Evolutionary conservation across 805 yeast genomes (phyloP).

Genomic region (Torulaspora gathmanii): DNA sequence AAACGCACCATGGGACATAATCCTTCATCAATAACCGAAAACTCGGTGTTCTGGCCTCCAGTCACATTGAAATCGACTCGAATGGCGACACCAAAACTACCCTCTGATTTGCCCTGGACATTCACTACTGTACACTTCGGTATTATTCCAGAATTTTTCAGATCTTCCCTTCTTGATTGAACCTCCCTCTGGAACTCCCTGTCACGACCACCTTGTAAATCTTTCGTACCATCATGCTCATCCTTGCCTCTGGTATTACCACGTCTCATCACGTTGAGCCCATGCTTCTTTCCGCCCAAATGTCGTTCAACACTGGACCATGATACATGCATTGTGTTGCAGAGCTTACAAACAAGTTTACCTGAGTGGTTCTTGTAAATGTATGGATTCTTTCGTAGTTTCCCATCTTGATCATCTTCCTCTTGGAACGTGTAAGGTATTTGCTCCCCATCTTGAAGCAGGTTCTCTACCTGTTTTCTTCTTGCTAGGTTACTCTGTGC

Average conservation of each 20-base stretch:
- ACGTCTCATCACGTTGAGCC: conserved; percentile 62
- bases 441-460: conserved; percentile 42
- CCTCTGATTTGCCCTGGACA: conserved; percentile 56
- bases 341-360: conserved; percentile 73
- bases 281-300: conserved; percentile 80
- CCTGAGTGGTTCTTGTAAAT: conserved; percentile 83
- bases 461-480: conserved; percentile 59
- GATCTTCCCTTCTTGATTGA: conserved; percentile 14
- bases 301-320: conserved; percentile 82
- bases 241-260: conserved; percentile 33
- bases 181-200: conserved; percentile 25
- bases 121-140: conserved; percentile 70
- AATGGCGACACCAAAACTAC: conserved; percentile 60
- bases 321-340: conserved; percentile 75
- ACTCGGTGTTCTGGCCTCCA: conserved; percentile 33
- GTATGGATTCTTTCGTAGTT: conserved; percentile 51
- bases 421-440: conserved; percentile 40
- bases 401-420: conserved; percentile 43
- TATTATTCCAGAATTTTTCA: conserved; percentile 23
- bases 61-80: conserved; percentile 43
- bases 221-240: background rate
- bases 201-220: conserved; percentile 27
- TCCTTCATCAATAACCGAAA: conserved; percentile 27
- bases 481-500: conserved; percentile 67
- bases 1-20: conserved; percentile 59